Evolutionary conservation across 805 yeast species (phyloP), one percentile per base, ranked within the genome.

Genomic region (Wickerhamiella sergipiensis): DNA sequence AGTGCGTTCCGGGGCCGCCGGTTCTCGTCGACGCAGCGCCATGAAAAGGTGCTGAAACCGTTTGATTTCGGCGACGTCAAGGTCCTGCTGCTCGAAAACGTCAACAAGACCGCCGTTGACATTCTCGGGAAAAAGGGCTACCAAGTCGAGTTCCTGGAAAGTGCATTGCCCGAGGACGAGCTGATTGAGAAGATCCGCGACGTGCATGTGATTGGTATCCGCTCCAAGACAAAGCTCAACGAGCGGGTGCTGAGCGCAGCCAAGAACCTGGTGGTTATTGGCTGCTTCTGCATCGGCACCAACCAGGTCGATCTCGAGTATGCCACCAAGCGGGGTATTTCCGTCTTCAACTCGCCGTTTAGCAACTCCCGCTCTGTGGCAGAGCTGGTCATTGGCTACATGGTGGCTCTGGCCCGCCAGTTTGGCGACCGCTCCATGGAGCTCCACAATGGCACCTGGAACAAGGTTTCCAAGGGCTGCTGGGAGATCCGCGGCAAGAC

Each of bases 401-500:
- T 92, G 65, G 87, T 92, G 66, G 74, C 92, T 46, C 76, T 92
- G 63, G 95, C 98, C 26, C 83, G 98, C 74, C 98, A 92, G 73
- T 70, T 90, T 55, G 95, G 97, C 64, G 98, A 92, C 70, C 82
- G 98, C 71, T 86, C 95, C 36, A 83, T 83, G 58, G 98, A 92
- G 74, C 67, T 92, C 74, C 98, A 90, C 74, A 78, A 90, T 50
- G 97, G 97, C 58, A 81, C 90, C 55, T 92, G 98, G 98, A 92
- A 92, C 75, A 92, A 92, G 74, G 97, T 90, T 61, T 75, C 85
- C 62, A 76, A 86, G 59, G 88, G 79, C 69, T 92, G 98, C 73
- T 92, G 97, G 97, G 98, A 92, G 73, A 89, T 92, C 60, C 85
- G 98, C 73, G 98, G 98, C 59, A 92, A 92, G 71, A 90, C 98